Evolutionary conservation across 176 grass and related monocot species (phyloP), one percentile per base, ranked within the genome.

Genomic region (Musa schizocarpa): DNA sequence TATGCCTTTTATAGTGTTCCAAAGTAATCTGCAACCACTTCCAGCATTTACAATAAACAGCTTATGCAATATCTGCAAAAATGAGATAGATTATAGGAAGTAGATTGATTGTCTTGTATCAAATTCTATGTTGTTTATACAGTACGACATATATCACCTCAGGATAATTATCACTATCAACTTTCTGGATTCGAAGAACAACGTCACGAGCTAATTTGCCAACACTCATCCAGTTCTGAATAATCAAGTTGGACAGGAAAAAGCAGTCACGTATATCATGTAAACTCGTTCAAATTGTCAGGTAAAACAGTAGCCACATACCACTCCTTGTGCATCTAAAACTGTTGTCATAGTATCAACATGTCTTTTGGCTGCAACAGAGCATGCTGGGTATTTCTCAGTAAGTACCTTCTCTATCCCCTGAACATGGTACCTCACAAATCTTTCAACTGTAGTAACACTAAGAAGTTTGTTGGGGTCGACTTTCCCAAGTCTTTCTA

Each of bases 281-380:
- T 5, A 8, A 65, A 34, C 17, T 63, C 29, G 50, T 68, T 1
- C 19, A 76, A 75, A 84, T 74, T 52, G 52, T 61, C 21, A 74
- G 21, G 67, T 63, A 77, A 53, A 14, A 65, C 43, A 75, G 23
- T 26, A 29, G n/a, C 57, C 71, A 79, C 93, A 71, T 93, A 97
- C 93, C 90, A 93, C 88, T 63, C 93, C 93, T 83, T 83, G 85
- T 65, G 93, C 90, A 81, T 97, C 94, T 63, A 97, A 74, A 81
- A 97, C 93, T 77, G 94, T 93, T 63, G 85, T 93, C 11, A 74
- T 88, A 0, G 89, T 92, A 73, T 92, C 89, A 68, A 92, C 83
- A 66, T 86, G 93, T 54, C 34, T 89, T 78, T 86, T 87, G 54
- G 89, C 73, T 66, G 83, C 89, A 81, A 92, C 77, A 13, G 93